These are phyloP conservation scores for Paxillus ammoniavirescens DNA, from an alignment of 768 basidiomycete genomes.

Conservation along the genomic window DNA sequence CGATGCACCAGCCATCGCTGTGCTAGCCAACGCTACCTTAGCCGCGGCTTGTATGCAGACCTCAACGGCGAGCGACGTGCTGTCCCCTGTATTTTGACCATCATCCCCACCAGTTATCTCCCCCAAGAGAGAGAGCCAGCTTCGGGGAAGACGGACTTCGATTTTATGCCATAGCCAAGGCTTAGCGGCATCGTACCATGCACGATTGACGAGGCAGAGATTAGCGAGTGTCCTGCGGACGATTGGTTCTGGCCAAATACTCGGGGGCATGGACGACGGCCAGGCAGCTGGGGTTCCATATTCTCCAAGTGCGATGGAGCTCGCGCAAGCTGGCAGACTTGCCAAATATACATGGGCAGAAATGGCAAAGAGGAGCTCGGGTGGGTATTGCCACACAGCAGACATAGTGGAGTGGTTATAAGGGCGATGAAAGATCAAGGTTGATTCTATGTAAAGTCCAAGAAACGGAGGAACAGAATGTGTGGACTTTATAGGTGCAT, in stretches of 20 bases:
- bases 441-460: too few species aligned
- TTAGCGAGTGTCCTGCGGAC: constrained; percentile 63
- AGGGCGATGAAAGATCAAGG: background rate
- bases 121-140: constrained; percentile 80
- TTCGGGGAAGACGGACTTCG: constrained; percentile 80
- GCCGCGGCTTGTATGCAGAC: constrained; percentile 67
- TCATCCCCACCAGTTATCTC: constrained; percentile 72
- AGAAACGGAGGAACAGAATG: too few species aligned
- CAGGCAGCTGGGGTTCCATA: constrained; percentile 53
- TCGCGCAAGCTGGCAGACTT: constrained; percentile 49
- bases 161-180: constrained; percentile 86
- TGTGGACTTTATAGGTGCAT: background rate
- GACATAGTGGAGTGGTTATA: constrained; percentile 19
- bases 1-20: constrained; percentile 21
- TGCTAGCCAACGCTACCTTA: constrained; percentile 54
- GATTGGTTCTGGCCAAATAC: constrained; percentile 66
- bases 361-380: constrained; percentile 70
- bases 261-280: constrained; percentile 72
- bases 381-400: constrained; percentile 51
- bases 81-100: constrained; percentile 46
- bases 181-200: constrained; percentile 81
- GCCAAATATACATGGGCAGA: constrained; percentile 70
- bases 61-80: constrained; percentile 62
- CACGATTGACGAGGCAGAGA: constrained; percentile 74
- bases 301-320: constrained; percentile 56